Evolutionary conservation across 768 basidiomycete genomes (phyloP).

Genomic region (Mycena latifolia): DNA sequence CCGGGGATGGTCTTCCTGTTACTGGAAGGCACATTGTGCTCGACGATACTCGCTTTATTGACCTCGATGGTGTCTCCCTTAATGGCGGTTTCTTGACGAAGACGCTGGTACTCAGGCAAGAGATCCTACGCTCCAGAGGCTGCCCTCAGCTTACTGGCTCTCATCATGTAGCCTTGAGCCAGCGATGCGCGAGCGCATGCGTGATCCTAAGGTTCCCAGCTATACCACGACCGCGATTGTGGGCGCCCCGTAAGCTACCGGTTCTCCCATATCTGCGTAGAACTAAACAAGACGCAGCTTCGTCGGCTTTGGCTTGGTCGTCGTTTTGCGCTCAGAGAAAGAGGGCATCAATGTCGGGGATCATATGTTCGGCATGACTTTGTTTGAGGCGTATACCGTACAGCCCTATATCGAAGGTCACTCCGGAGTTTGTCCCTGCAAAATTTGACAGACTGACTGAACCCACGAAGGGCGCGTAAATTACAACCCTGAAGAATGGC

Average conservation of each 20-base stretch:
- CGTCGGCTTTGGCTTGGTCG: not conserved
- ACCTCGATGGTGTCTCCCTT: conserved; percentile 46
- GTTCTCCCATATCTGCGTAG: not conserved
- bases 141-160: too few species aligned
- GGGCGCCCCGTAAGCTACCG: conserved; percentile 30
- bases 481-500: not conserved
- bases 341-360: conserved; percentile 21
- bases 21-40: conserved; percentile 44
- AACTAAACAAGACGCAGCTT: not conserved
- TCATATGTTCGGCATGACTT: conserved; percentile 20
- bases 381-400: conserved; percentile 26
- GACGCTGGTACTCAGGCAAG: conserved; percentile 46
- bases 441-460: too few species aligned
- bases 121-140: too few species aligned
- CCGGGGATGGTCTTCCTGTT: conserved; percentile 22
- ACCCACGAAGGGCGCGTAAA: too few species aligned
- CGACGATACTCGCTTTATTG: conserved; percentile 47
- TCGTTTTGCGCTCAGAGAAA: conserved; percentile 14
- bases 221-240: conserved; percentile 32
- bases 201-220: conserved; percentile 34
- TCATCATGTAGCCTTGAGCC: conserved; percentile 35
- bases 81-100: conserved; percentile 50
- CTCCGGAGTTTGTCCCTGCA: too few species aligned
- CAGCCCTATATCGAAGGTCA: conserved; percentile 29
- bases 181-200: conserved; percentile 44